These are phyloP conservation scores for Ogataea nonfermentans DNA, from an alignment of 805 yeast genomes.

Conservation along the genomic window DNA sequence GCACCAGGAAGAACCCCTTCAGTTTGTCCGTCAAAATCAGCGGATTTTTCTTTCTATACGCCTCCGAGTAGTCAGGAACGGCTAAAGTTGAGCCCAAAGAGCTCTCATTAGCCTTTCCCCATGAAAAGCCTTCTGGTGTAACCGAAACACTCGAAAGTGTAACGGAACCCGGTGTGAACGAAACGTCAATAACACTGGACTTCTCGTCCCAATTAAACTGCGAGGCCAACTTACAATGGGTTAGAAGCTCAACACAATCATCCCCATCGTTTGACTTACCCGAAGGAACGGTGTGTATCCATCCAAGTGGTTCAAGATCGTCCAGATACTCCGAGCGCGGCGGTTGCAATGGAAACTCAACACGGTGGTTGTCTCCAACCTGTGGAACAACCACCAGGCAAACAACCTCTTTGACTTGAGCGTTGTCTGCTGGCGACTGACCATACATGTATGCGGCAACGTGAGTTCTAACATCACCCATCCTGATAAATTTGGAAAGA, in stretches of 20 bases:
- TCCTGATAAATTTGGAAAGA: conserved; percentile 70
- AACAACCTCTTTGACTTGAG: conserved; percentile 71
- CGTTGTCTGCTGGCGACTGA: conserved; percentile 67
- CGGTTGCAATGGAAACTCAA: conserved; percentile 54
- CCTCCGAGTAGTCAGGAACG: conserved; percentile 66
- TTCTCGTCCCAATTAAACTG: conserved; percentile 40
- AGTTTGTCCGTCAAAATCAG: conserved; percentile 70
- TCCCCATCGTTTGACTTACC: conserved; percentile 52
- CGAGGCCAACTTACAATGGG: conserved; percentile 46
- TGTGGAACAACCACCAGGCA: conserved; percentile 85
- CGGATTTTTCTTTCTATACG: conserved; percentile 62
- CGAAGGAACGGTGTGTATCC: conserved; percentile 87
- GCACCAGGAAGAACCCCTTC: conserved; percentile 82
- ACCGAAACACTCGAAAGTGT: conserved; percentile 66
- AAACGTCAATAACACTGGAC: conserved; percentile 59
- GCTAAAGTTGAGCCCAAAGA: conserved; percentile 53
- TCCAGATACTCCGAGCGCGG: conserved; percentile 44
- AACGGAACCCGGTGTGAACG: conserved; percentile 82
- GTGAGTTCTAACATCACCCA: conserved; percentile 78
- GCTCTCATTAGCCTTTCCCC: conserved; percentile 73
- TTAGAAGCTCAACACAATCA: conserved; percentile 68
- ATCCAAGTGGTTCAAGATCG: conserved; percentile 80
- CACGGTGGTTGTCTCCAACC: conserved; percentile 65
- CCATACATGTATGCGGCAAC: conserved; percentile 84
- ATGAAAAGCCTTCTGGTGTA: conserved; percentile 62